These are phyloP conservation scores for Conidiobolus incongruus DNA, from an alignment of 371 early-diverging fungal genomes.

Conservation along the genomic window DNA sequence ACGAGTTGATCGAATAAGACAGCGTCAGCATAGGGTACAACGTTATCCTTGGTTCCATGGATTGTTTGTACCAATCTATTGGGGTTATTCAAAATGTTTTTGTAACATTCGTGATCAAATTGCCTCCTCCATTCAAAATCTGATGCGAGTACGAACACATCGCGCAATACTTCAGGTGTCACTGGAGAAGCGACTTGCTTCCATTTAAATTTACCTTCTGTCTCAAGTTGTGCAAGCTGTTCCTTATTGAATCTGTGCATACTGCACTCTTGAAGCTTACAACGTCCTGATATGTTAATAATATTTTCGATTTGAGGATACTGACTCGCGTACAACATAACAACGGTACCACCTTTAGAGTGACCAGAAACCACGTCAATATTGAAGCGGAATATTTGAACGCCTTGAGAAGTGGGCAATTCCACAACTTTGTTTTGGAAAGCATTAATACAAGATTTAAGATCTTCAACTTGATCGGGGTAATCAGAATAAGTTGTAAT, in stretches of 20 bases:
- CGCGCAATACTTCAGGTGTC: not conserved
- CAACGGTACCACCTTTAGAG: conserved; percentile 3
- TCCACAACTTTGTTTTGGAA: not conserved
- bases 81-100: not conserved
- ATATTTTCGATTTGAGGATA: not conserved
- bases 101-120: not conserved
- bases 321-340: not conserved
- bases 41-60: conserved; percentile 9
- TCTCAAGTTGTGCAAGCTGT: not conserved
- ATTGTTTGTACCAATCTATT: conserved; percentile 2
- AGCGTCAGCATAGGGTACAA: conserved; percentile 2
- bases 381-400: not conserved
- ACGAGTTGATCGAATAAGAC: too few relatives aligned
- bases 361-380: not conserved
- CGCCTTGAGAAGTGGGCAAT: not conserved
- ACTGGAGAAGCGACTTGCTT: not conserved
- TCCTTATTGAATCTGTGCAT: not conserved
- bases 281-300: not conserved
- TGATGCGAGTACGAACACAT: not conserved
- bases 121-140: not conserved
- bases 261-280: not conserved
- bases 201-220: not conserved
- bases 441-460: not conserved
- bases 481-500: not conserved
- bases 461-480: not conserved